These are phyloP conservation scores for Glomus cerebriforme DNA, from an alignment of 192 early-diverging fungal genomes.

Conservation along the genomic window DNA sequence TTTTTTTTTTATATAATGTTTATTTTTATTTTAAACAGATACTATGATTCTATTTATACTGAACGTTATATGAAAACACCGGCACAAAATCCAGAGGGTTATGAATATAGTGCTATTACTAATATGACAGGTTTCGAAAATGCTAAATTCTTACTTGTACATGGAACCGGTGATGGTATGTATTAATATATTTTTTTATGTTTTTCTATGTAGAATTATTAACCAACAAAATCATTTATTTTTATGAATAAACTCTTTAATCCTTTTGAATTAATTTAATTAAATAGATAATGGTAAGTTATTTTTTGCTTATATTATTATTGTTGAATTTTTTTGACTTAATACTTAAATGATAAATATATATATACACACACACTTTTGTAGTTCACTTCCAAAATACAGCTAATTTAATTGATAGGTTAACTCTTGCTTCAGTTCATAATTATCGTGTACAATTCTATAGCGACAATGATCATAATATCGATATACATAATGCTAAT, in stretches of 20 bases:
- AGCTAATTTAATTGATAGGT: slow-evolving; percentile 69
- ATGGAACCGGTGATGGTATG: slow-evolving; percentile 86
- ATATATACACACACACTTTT: background rate
- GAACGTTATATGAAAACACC: slow-evolving; percentile 97
- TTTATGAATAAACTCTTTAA: no score
- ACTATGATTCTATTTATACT: slow-evolving; percentile 91
- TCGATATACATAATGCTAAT: slow-evolving; percentile 76
- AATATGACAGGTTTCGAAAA: slow-evolving; percentile 84
- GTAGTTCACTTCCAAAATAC: slow-evolving; percentile 93
- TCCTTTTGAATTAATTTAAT: no score
- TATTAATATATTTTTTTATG: slow-evolving; percentile 19
- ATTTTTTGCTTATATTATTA: no score
- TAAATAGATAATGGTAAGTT: no score
- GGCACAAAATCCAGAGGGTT: slow-evolving; percentile 73
- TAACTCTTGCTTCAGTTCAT: slow-evolving; percentile 73
- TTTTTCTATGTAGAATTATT: no score
- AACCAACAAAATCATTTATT: no score
- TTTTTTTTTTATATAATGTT: no score
- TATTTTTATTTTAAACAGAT: slow-evolving; percentile 16
- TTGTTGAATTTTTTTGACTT: no score
- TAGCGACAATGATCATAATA: slow-evolving; percentile 90
- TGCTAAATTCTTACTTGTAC: slow-evolving; percentile 79
- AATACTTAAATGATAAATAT: slow-evolving; percentile 9
- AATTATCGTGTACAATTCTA: slow-evolving; percentile 87
- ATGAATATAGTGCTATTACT: slow-evolving; percentile 70